phyloP scores from a whole-genome alignment of 192 early-diverging fungal genomes.

The Chytriomyces hyalinus region DNA sequence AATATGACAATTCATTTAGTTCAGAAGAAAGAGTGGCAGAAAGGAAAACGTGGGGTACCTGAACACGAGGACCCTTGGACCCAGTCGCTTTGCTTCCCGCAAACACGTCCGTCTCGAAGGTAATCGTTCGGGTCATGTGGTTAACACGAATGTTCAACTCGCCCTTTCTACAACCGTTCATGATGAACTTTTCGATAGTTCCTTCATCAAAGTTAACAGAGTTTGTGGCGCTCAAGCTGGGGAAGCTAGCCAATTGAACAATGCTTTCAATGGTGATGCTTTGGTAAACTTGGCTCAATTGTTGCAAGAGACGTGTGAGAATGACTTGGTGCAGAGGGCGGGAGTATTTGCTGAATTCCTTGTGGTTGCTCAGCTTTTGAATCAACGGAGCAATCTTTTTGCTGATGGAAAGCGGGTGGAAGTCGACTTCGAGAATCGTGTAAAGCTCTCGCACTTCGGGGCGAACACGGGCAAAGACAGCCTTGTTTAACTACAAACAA shows the following conservation, averaged over 20 bases:
- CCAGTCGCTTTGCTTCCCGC: conserved; percentile 65
- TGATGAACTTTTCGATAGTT: conserved; percentile 96
- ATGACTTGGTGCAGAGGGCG: conserved; percentile 94
- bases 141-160: conserved; percentile 96
- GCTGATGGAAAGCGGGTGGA: conserved; percentile 98
- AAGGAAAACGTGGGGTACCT: conserved; percentile 43
- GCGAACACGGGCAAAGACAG: conserved; percentile 81
- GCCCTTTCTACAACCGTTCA: conserved; percentile 95
- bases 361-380: conserved; percentile 64
- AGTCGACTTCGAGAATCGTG: conserved; percentile 96
- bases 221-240: conserved; percentile 42
- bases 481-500: conserved; percentile 66
- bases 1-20: neutral
- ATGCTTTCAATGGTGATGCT: conserved; percentile 95
- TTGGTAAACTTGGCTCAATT: conserved; percentile 95
- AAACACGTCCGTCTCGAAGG: conserved; percentile 93
- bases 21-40: neutral
- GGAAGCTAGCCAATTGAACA: conserved; percentile 86
- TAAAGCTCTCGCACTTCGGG: conserved; percentile 92
- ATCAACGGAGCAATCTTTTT: conserved; percentile 91
- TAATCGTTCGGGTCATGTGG: conserved; percentile 85
- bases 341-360: conserved; percentile 86
- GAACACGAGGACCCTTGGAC: conserved; percentile 71
- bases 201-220: conserved; percentile 73
- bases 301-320: conserved; percentile 96